Evolutionary conservation across 148 eudicot species (phyloP), one percentile per base, ranked within the genome.

Genomic region (Arctostaphylos glauca): DNA sequence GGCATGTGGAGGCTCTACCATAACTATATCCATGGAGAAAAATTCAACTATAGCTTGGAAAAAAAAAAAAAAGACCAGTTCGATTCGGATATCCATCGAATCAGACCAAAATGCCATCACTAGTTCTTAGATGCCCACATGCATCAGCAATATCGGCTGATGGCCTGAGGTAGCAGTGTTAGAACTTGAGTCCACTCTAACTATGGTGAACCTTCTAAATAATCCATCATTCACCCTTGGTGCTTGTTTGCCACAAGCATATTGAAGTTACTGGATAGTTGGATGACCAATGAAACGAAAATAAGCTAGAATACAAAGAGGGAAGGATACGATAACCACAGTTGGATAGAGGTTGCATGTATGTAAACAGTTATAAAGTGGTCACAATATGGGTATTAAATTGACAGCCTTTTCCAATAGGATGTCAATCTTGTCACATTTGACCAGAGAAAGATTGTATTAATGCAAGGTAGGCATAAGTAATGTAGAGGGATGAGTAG

Each of bases 201-300:
- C 70, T 25, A 64, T 64, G 21, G 70, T 64, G 41, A 21, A 64
- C 38, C 76, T 44, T 46, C 23, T n/a, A 73, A 73, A 73, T 4
- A 46, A 73, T 73, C 12, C 3, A 2, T 21, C 44, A 41, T 58
- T 25, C 25, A 6, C 50, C 76, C 6, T 46, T 3, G 53, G 76
- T 73, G 76, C 52, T 19, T 44, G 52, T 73, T 73, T 73, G 52
- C 76, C 23, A 46, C 53, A 47, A 73, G 50, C 76, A 73, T n/a
- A 73, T 46, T 16, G 4, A 46, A 73, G 47, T 73, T 44, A n/a
- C 53, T 73, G 13, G 25, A 73, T 4, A n/a, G 21, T 46, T 46
- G 52, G 76, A 46, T 16, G 8, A 46, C 21, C 52, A 18, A 72
- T 72, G 76, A 18, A 19, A 72, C 21, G 19, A 5, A 72, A 72